Base-by-base conservation (phyloP, 2,329 filamentous ascomycete species). In the Aspergillus sp. region DNA sequence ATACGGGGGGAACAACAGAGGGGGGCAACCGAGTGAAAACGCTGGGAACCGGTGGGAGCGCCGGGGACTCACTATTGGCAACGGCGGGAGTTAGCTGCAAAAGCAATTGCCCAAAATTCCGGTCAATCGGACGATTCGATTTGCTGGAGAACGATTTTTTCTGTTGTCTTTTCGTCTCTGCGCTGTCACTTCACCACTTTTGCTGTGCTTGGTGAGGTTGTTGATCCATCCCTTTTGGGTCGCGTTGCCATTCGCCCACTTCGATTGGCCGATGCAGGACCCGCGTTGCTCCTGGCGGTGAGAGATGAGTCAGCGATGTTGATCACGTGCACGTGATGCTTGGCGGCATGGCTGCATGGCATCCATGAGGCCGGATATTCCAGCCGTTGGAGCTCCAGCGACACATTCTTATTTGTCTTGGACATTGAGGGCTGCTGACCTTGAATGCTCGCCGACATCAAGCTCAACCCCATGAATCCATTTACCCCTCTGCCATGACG, bases 141-240 rank as follows among this genome's bases (percentile, higher is more conserved):
- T 77, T 77, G 77, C 78, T 77, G 78, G 77, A 76, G 77, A 56
- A 76, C 27, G 75, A 40, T 46, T 55, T 55, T 53, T 56, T 55
- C 43, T 50, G 37, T 51, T 41, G 43, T 53, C 48, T 37, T 39
- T 40, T 49, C n/a, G 35, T 44, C 77, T 77, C 76, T 77, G 69
- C 70, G 70, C 69, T 71, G 68, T 65, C 64, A 58, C 55, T 58
- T 58, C 57, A 51, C 63, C 45, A 23, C 52, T 54, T 54, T 54
- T 23, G 43, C 52, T 46, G 43, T 47, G 27, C 52, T 47, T 54
- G 52, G 11, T 48, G 44, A 21, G 47, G 62, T 69, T 71, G 69
- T 68, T 72, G 68, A 69, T 70, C 68, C 64, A 66, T 64, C 68
- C 61, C 64, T 68, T 54, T 41, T 72, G 72, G 72, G 72, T 74